A percentile compares a stretch with the other conserved stretches of the same genome.
These are phyloP conservation scores for Pseudogymnoascus sp. DNA, from an alignment of 2,329 filamentous ascomycete species.

Conservation along the genomic window DNA sequence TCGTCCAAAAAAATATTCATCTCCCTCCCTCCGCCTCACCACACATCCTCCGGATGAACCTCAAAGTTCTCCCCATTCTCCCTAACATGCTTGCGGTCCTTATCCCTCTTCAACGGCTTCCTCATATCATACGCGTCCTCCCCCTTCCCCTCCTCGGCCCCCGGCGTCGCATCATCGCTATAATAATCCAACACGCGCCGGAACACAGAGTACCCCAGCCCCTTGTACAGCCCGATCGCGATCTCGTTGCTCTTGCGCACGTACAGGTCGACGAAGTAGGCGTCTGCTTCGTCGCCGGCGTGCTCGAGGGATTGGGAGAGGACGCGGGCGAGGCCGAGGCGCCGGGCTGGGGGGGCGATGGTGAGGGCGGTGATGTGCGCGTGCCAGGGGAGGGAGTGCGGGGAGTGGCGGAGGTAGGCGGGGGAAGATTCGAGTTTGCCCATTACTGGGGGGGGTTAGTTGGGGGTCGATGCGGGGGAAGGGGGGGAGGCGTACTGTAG, in stretches of 20 bases:
- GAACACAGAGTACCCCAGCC: constrained; percentile 87
- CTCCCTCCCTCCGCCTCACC: constrained; percentile 37
- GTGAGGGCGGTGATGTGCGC: constrained; percentile 95
- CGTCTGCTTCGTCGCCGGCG: constrained; percentile 71
- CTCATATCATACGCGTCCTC: constrained; percentile 98
- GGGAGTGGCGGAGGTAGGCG: constrained; percentile 61
- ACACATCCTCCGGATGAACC: constrained; percentile 80
- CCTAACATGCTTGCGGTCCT: constrained; percentile 64
- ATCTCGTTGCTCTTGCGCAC: constrained; percentile 81
- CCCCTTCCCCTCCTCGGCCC: constrained; percentile 58
- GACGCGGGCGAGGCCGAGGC: constrained; percentile 77
- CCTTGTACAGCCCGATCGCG: constrained; percentile 81
- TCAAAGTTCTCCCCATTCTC: constrained; percentile 70
- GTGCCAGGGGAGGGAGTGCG: constrained; percentile 98
- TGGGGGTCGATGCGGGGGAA: constrained; percentile 8
- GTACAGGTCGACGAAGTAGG: constrained; percentile 95
- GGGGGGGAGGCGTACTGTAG: constrained; percentile 59
- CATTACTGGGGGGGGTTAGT: constrained; percentile 57
- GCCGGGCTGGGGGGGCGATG: constrained; percentile 75
- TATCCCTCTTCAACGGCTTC: constrained; percentile 78
- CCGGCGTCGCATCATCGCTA: constrained; percentile 66
- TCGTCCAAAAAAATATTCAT: background rate
- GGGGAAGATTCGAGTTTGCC: constrained; percentile 90
- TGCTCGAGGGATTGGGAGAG: constrained; percentile 74
- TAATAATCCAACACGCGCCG: constrained; percentile 88